These are phyloP conservation scores for Phytophthora palmivora DNA, from an alignment of 352 stramenopile species.

Conservation along the genomic window DNA sequence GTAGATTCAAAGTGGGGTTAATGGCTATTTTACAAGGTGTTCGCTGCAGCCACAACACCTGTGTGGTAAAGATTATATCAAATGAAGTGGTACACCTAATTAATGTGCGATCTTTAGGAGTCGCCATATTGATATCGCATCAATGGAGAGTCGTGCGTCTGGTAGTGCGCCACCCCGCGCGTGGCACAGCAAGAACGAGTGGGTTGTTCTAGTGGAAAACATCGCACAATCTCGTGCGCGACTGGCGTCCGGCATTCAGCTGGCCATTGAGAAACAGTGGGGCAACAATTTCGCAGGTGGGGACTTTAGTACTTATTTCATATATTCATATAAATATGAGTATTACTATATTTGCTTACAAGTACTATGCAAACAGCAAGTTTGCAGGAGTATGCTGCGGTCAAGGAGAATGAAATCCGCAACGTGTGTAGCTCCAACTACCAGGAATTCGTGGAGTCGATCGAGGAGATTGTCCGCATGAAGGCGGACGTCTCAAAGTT, in stretches of 20 bases:
- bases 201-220: slow-evolving; percentile 81
- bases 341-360: not conserved
- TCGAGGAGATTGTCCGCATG: slow-evolving; percentile 86
- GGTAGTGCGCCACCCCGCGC: slow-evolving; percentile 12
- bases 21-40: no score
- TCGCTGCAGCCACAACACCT: no score
- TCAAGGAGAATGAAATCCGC: slow-evolving; percentile 82
- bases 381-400: slow-evolving; percentile 61
- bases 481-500: slow-evolving; percentile 76
- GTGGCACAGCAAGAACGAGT: slow-evolving; percentile 82
- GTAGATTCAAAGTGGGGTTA: no score
- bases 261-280: slow-evolving; percentile 85
- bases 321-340: slow-evolving; percentile 8
- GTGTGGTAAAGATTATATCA: not conserved
- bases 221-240: slow-evolving; percentile 80
- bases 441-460: slow-evolving; percentile 82
- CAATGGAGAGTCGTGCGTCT: slow-evolving; percentile 15
- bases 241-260: slow-evolving; percentile 74
- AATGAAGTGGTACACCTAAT: not conserved
- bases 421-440: slow-evolving; percentile 82
- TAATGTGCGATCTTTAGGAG: slow-evolving; percentile 27
- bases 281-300: slow-evolving; percentile 78
- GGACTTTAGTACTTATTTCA: slow-evolving; percentile 4
- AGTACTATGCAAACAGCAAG: slow-evolving; percentile 41
- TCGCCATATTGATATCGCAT: slow-evolving; percentile 1